Percentiles rank a stretch among this genome's conserved stretches.
phyloP scores from a whole-genome alignment of 208 protist genomes.

The Trypanosoma caninum region DNA sequence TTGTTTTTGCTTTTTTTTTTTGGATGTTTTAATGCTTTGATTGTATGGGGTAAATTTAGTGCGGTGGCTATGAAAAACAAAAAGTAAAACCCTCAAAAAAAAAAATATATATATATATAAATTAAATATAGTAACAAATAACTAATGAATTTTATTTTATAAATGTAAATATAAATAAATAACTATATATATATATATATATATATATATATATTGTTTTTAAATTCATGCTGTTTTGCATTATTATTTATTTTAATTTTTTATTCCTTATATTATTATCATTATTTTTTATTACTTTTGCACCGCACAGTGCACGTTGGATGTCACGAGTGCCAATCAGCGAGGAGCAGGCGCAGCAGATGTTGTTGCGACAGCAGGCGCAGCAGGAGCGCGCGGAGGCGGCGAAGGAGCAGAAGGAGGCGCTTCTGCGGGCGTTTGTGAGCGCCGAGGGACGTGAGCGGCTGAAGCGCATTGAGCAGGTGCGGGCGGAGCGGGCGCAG shows the following conservation, averaged over 20 bases:
- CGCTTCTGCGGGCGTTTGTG: slow-evolving; percentile 82
- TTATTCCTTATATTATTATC: no score
- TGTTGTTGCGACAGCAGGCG: slow-evolving; percentile 85
- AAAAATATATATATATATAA: no score
- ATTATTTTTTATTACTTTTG: no score
- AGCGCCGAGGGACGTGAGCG: slow-evolving; percentile 85
- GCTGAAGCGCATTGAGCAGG: slow-evolving; percentile 84
- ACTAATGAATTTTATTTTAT: no score
- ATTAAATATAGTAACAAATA: no score
- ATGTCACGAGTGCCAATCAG: slow-evolving; percentile 72
- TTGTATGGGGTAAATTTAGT: background rate
- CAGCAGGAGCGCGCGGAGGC: slow-evolving; percentile 77
- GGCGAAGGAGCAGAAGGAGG: slow-evolving; percentile 85
- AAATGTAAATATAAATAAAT: no score
- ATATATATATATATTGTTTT: no score
- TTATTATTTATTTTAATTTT: no score
- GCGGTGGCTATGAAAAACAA: background rate
- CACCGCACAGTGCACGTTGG: no score
- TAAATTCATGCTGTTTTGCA: no score
- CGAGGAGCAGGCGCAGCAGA: slow-evolving; percentile 86
- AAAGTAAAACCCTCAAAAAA: no score
- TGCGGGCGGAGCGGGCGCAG: slow-evolving; percentile 80
- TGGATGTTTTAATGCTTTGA: background rate
- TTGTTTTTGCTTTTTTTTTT: slow-evolving; percentile 3
- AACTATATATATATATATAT: no score